These are phyloP conservation scores for Pseudogymnoascus sp. DNA, from an alignment of 2,329 filamentous ascomycete genomes.

Conservation along the genomic window DNA sequence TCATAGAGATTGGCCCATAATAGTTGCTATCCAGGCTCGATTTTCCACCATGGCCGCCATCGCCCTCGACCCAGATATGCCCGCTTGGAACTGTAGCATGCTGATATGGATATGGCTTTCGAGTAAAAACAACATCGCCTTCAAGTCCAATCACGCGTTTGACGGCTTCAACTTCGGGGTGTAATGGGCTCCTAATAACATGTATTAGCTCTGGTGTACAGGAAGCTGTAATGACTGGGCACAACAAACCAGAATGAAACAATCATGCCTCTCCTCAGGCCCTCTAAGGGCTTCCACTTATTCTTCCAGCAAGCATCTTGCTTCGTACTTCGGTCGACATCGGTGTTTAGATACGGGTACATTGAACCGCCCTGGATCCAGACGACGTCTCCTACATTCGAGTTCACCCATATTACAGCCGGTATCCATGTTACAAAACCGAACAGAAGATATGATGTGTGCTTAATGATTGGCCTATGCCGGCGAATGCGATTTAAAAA, in stretches of 20 bases:
- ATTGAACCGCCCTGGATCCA: constrained; percentile 59
- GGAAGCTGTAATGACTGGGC: not conserved
- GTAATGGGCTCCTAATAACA: constrained; percentile 54
- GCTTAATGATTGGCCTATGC: constrained; percentile 19
- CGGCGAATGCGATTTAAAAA: constrained; percentile 13
- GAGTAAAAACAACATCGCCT: constrained; percentile 67
- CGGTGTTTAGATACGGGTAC: constrained; percentile 68
- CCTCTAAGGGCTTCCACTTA: constrained; percentile 50
- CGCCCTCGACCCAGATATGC: constrained; percentile 93
- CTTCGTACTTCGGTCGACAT: constrained; percentile 48
- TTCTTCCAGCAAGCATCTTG: constrained; percentile 51
- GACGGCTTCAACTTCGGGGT: constrained; percentile 62
- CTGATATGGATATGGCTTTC: constrained; percentile 48
- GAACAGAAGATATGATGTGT: constrained; percentile 40
- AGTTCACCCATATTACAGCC: constrained; percentile 53
- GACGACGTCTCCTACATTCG: constrained; percentile 51
- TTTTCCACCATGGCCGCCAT: constrained; percentile 55
- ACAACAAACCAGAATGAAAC: constrained; percentile 57
- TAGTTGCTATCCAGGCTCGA: constrained; percentile 77
- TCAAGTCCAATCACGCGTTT: constrained; percentile 79
- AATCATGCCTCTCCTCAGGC: constrained; percentile 63
- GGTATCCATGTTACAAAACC: constrained; percentile 55
- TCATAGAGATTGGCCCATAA: constrained; percentile 75
- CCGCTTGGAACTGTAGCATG: constrained; percentile 64
- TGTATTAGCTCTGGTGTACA: not conserved